Base-by-base conservation (phyloP, 768 basidiomycete genomes). In the Cystofilobasidium macerans region DNA sequence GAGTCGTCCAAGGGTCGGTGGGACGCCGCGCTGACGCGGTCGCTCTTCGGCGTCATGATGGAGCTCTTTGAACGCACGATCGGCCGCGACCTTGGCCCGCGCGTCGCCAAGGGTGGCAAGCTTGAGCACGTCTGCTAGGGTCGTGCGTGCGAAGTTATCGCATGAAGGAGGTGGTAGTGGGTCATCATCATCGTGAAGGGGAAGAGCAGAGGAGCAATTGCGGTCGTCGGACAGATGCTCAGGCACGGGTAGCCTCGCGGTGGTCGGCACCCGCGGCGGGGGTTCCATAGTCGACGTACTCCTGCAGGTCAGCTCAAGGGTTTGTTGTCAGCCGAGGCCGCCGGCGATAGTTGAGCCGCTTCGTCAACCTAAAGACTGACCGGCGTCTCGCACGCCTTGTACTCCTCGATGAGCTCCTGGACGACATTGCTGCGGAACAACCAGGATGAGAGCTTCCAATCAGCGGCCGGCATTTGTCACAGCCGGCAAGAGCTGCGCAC, bases 381-480 rank as follows among this genome's bases (percentile, higher is more conserved):
- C 13, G 89, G 82, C 73, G 86, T 92, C 78, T 98, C 93, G 76
- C 91, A 94, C 60, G 94, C 93, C 72, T 88, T 87, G 78, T 97
- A 98, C 74, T 97, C 94, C 69, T 91, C 89, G 71, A 92, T 78
- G 22, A 95, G 77, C 57, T 72, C 68, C 65, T 72, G 66, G 7
- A 71, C 66, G 57, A 71, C 70, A 26, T 61, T 60, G 40, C 70
- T 69, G 26, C 53, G 32, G 59, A 70, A 40, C 42, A 73, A 69
- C 16, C 69, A 66, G 12, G 74, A 69, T 36, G 73, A 71, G 33
- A 71, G 67, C 40, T 57, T 67, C 20, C 11, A 20, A 35, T 24
- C 28, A 0, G 38, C n/a, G 58, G 18, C 7, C 26, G 26, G 28
- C 18, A 20, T 42, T 35, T 22, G 20, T n/a, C 24, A 61, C 43